phyloP scores from a whole-genome alignment of 2,329 filamentous ascomycete species.

The Phyllosticta citriasiana region DNA sequence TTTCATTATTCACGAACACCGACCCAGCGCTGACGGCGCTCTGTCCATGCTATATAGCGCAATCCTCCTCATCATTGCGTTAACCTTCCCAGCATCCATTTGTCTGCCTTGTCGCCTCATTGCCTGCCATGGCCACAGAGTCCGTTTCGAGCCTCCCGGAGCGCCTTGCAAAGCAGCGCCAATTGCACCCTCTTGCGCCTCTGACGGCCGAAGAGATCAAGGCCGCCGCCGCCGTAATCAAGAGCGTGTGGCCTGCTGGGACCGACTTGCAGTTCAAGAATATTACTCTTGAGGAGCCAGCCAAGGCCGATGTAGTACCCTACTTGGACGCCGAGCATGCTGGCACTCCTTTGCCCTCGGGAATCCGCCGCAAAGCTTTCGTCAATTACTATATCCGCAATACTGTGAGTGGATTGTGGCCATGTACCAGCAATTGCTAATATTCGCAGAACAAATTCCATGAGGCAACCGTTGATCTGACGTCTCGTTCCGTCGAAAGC shows the following conservation, averaged over 20 bases:
- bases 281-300: slow-evolving; percentile 56
- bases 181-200: slow-evolving; percentile 49
- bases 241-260: slow-evolving; percentile 43
- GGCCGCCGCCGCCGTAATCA: slow-evolving; percentile 40
- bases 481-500: slow-evolving; percentile 40
- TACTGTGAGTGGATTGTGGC: slow-evolving; percentile 40
- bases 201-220: slow-evolving; percentile 49
- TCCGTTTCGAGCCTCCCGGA: slow-evolving; percentile 2
- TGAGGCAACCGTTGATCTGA: slow-evolving; percentile 49
- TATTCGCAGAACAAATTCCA: slow-evolving; percentile 49
- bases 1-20: not conserved
- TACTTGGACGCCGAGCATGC: slow-evolving; percentile 54
- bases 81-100: not conserved
- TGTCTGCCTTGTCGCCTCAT: not conserved
- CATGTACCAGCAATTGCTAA: not conserved
- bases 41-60: not conserved
- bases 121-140: slow-evolving; percentile 7
- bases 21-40: not conserved
- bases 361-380: slow-evolving; percentile 42
- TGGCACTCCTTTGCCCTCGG: slow-evolving; percentile 40
- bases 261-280: slow-evolving; percentile 55
- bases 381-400: slow-evolving; percentile 50
- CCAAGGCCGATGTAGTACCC: slow-evolving; percentile 48
- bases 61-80: not conserved
- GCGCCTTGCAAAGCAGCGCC: not conserved